Evolutionary conservation across 345 rosid genomes (phyloP), one percentile per base, ranked within the genome.

Genomic region (Lagerstroemia speciosa): DNA sequence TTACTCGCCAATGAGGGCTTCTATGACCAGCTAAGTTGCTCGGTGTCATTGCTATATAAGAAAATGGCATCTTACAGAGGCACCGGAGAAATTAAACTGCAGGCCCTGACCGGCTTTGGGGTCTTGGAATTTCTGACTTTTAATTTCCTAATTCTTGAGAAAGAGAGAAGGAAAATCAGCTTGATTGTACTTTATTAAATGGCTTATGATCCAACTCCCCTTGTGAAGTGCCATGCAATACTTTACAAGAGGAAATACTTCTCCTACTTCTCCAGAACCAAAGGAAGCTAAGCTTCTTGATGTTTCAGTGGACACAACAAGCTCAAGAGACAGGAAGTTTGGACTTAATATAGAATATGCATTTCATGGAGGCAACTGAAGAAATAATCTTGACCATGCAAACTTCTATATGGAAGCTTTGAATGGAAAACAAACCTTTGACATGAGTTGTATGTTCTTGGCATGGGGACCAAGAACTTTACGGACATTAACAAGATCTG

Each of bases 401-500:
- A 41, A 38, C 33, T 38, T 26, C 60, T 30, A 0, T 6, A 38
- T 37, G 26, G 24, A 71, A 1, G 16, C 14, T 29, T 33, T 65
- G 66, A 27, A 69, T 36, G 40, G 33, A 37, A 16, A 57, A 38
- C 26, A 11, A 38, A 72, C 75, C 75, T 72, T 72, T 14, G 75
- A 72, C 75, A 72, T 72, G 63, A 65, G 43, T 64, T 72, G 70
- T 55, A 72, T 72, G 32, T 32, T 30, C 65, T 72, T 72, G 17
- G 75, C 75, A 72, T 72, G 75, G 20, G 75, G 66, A 14, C 75
- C 75, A 31, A 72, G 75, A 72, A 72, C 75, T 55, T 66, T 72
- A 26, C 70, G 69, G 45, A 72, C 75, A 40, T 72, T 72, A 31
- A 72, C 74, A 0, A 72, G 70, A 66, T 72, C 75, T 19, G 75